Percentiles rank a stretch among this genome's conserved stretches.
These are phyloP conservation scores for Hyphopichia wangnamkhiaoensis DNA, from an alignment of 1,139 yeast genomes.

Conservation along the genomic window DNA sequence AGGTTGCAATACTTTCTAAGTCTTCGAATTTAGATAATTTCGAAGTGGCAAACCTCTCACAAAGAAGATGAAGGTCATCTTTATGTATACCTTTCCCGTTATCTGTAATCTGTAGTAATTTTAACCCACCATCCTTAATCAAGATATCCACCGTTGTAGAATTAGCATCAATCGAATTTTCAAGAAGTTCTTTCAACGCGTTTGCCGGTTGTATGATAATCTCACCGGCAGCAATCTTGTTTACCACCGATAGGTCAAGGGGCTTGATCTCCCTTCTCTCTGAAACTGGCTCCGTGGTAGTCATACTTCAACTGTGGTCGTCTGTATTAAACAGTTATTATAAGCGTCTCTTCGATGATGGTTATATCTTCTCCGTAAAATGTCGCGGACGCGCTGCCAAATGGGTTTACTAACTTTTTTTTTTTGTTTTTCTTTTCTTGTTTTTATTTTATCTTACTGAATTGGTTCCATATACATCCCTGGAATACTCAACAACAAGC, in stretches of 20 bases:
- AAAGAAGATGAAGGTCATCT: constrained; percentile 48
- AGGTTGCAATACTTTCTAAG: constrained; percentile 48
- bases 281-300: too few species aligned
- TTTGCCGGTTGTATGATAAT: constrained; percentile 92
- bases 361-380: too few species aligned
- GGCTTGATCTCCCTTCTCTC: constrained; percentile 28
- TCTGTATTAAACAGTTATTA: too few species aligned
- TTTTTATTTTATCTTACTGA: too few species aligned
- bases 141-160: constrained; percentile 50
- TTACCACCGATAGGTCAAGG: constrained; percentile 71
- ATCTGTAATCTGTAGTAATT: constrained; percentile 53
- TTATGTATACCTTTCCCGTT: constrained; percentile 52
- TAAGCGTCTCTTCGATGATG: too few species aligned
- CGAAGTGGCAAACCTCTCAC: constrained; percentile 62
- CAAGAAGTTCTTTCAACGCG: constrained; percentile 57
- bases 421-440: too few species aligned
- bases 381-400: too few species aligned
- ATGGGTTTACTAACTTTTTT: too few species aligned
- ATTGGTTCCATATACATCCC: too few species aligned
- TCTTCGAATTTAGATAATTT: constrained; percentile 53
- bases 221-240: constrained; percentile 96
- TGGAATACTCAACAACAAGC: too few species aligned
- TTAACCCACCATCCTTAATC: constrained; percentile 57
- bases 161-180: constrained; percentile 55
- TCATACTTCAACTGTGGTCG: too few species aligned